phyloP scores from a whole-genome alignment of 108 stramenopile species.

The Schizochytrium sp. region DNA sequence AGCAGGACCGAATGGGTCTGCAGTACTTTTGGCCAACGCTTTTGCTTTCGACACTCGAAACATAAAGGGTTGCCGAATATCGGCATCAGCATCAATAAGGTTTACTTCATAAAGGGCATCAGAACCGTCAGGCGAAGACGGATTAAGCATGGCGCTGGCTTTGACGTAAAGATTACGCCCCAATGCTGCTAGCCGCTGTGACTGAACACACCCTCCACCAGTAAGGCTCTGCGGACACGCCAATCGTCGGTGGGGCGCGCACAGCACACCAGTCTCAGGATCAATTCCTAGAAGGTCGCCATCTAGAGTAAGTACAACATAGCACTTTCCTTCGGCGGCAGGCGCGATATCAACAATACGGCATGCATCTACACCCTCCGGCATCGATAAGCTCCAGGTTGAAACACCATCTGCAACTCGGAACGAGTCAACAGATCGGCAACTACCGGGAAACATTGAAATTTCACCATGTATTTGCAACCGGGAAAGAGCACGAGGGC shows the following conservation, averaged over 20 bases:
- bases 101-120: not conserved
- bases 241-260: not conserved
- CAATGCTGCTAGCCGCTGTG: not conserved
- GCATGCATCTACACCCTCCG: conserved; percentile 17
- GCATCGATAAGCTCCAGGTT: not conserved
- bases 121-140: not conserved
- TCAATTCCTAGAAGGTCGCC: conserved; percentile 19
- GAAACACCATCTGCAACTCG: not conserved
- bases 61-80: conserved; percentile 36
- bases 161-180: not conserved
- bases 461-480: not conserved
- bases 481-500: not conserved
- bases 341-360: not conserved
- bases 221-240: not conserved
- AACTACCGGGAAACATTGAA: conserved; percentile 14
- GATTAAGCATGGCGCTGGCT: not conserved
- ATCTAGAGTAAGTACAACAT: conserved; percentile 18
- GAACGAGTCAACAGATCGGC: conserved; percentile 34
- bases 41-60: conserved; percentile 3
- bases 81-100: conserved; percentile 23
- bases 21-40: not conserved
- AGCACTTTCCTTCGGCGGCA: not conserved
- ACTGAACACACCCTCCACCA: not conserved
- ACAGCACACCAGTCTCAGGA: not conserved
- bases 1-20: not conserved